Conservation (phyloP, 768 basidiomycete species). For the Lactarius tabidus region DNA sequence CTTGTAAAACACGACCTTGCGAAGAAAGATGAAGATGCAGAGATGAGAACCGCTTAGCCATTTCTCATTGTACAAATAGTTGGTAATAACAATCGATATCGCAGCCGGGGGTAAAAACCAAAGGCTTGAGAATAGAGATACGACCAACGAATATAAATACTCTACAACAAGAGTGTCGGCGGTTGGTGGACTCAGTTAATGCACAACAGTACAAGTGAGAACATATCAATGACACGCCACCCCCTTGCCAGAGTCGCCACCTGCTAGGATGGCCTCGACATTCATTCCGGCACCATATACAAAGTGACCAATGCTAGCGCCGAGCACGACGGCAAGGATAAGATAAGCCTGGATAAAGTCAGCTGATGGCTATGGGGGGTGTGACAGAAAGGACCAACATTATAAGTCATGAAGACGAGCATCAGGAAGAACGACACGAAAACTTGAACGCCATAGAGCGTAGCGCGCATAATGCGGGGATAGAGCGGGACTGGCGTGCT, state of each 20-base stretch:
- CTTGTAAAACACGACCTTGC: conserved; percentile 74
- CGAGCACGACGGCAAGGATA: conserved; percentile 73
- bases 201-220: background rate
- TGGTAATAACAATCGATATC: background rate
- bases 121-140: background rate
- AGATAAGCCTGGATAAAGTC: conserved; percentile 65
- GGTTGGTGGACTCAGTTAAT: background rate
- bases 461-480: conserved; percentile 56
- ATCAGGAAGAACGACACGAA: conserved; percentile 88
- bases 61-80: conserved; percentile 16
- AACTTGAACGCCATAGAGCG: conserved; percentile 69
- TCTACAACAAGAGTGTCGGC: background rate
- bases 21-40: conserved; percentile 82
- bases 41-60: conserved; percentile 58
- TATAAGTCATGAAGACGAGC: conserved; percentile 97
- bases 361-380: conserved; percentile 7
- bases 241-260: conserved; percentile 48
- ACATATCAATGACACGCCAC: conserved; percentile 70
- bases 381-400: conserved; percentile 48
- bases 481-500: conserved; percentile 50
- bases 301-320: conserved; percentile 81
- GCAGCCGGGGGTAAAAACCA: background rate
- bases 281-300: conserved; percentile 67
- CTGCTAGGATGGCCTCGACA: conserved; percentile 51
- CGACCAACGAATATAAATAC: background rate